phyloP scores from a whole-genome alignment of 495 filamentous ascomycete species.

The Staphylotrichum tortipilum region DNA sequence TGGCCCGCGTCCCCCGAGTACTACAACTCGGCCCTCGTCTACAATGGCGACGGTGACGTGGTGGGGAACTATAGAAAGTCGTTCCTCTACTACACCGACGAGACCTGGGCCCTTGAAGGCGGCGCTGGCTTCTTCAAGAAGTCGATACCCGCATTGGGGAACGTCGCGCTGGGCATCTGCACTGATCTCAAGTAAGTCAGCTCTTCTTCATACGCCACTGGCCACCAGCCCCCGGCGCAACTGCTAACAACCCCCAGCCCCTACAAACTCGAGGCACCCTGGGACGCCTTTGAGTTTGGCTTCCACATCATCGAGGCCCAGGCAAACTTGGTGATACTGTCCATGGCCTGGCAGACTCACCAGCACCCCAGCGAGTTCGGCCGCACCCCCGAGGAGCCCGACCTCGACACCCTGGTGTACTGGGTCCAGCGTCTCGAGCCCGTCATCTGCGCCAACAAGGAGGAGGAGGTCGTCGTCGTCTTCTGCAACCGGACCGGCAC shows the following conservation, averaged over 20 bases:
- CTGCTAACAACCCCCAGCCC: slow-evolving; percentile 36
- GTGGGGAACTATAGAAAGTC: slow-evolving; percentile 81
- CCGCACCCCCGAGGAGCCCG: slow-evolving; percentile 47
- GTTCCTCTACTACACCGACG: slow-evolving; percentile 70
- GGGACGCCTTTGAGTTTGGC: slow-evolving; percentile 78
- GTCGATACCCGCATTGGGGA: slow-evolving; percentile 43
- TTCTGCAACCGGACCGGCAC: slow-evolving; percentile 74
- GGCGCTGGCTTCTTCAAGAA: slow-evolving; percentile 48
- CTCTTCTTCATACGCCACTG: not conserved
- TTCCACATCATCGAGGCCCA: slow-evolving; percentile 56
- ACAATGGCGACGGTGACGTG: slow-evolving; percentile 60
- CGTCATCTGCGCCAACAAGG: slow-evolving; percentile 48
- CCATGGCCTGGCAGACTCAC: slow-evolving; percentile 81
- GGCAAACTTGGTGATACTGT: slow-evolving; percentile 66
- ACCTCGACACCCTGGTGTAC: slow-evolving; percentile 75
- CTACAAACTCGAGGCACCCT: slow-evolving; percentile 69
- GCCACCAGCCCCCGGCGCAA: too few relatives aligned
- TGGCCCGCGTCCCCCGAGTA: slow-evolving; percentile 45
- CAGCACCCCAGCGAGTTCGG: slow-evolving; percentile 40
- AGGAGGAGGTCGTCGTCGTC: slow-evolving; percentile 63
- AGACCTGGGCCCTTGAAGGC: slow-evolving; percentile 71
- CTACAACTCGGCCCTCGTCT: slow-evolving; percentile 79
- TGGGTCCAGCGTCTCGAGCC: slow-evolving; percentile 83
- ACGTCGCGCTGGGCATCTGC: slow-evolving; percentile 73
- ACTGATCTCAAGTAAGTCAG: slow-evolving; percentile 57